Conservation (phyloP, 2,329 filamentous ascomycete genomes). For the Penicillium sp. region DNA sequence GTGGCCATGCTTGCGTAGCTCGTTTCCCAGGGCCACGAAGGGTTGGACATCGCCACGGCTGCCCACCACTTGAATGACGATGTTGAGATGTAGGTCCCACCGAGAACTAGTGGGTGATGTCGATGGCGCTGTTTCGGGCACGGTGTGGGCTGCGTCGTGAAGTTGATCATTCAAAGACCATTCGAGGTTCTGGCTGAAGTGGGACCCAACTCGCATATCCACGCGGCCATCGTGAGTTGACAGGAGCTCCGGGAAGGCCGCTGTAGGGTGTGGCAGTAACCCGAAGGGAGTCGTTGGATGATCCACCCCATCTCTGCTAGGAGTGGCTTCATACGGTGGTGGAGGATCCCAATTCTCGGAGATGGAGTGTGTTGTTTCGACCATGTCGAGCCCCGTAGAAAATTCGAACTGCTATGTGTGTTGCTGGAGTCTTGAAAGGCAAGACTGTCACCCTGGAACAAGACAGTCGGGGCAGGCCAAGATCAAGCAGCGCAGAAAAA, state of each 20-base stretch:
- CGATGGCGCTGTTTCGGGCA: too few relatives aligned
- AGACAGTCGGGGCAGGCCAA: too few relatives aligned
- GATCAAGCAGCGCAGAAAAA: too few relatives aligned
- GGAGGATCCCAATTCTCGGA: too few relatives aligned
- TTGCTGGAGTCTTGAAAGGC: too few relatives aligned
- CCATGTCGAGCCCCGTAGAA: too few relatives aligned
- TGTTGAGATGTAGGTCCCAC: slow-evolving; percentile 44
- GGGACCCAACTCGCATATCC: slow-evolving; percentile 1
- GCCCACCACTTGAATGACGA: slow-evolving; percentile 58
- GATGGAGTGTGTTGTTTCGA: too few relatives aligned
- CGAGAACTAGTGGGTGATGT: too few relatives aligned
- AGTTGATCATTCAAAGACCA: too few relatives aligned
- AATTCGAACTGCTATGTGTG: too few relatives aligned
- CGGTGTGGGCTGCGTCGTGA: too few relatives aligned
- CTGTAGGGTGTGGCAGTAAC: background rate
- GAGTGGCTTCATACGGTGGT: background rate
- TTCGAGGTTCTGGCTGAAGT: slow-evolving; percentile 1
- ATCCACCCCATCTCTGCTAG: background rate
- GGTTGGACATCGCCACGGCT: slow-evolving; percentile 59
- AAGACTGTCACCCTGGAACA: too few relatives aligned
- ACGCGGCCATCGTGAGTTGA: slow-evolving; percentile 1
- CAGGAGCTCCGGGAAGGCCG: background rate
- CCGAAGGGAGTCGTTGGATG: background rate
- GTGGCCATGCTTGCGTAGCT: slow-evolving; percentile 52
- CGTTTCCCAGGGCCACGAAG: slow-evolving; percentile 56